Evolutionary conservation across 2,329 filamentous ascomycete species (phyloP).

Genomic region (Tolypocladium tropicale): DNA sequence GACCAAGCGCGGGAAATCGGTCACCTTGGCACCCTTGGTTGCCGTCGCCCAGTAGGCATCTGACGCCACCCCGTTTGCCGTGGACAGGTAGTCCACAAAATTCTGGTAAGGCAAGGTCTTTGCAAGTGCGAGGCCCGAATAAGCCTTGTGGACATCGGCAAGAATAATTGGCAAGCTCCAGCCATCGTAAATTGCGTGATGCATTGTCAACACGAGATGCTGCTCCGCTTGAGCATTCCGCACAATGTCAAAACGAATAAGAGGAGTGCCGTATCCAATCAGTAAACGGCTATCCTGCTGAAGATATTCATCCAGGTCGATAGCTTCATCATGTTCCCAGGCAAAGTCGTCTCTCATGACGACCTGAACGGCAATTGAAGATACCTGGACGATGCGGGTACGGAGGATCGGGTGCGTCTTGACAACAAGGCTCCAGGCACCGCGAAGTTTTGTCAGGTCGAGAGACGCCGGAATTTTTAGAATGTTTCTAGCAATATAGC

Average conservation of each 20-base stretch:
- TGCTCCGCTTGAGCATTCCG: not conserved
- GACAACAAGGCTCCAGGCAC: constrained; percentile 12
- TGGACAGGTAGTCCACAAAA: constrained; percentile 5
- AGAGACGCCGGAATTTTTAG: constrained; percentile 9
- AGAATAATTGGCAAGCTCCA: constrained; percentile 7
- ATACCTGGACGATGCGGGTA: not conserved
- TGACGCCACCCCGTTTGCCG: not conserved
- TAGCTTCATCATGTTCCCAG: not conserved
- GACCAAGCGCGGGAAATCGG: not conserved
- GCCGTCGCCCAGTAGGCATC: not conserved
- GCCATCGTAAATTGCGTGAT: constrained; percentile 15
- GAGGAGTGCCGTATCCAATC: constrained; percentile 2
- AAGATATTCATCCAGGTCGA: not conserved
- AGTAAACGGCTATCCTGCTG: not conserved
- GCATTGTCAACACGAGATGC: constrained; percentile 10
- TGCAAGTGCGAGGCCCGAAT: not conserved
- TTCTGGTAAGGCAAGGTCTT: constrained; percentile 1
- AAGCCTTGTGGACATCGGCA: not conserved
- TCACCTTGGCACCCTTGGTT: not conserved
- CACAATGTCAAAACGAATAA: constrained; percentile 2
- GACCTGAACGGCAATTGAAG: not conserved
- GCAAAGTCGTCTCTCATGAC: not conserved
- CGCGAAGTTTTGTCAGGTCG: constrained; percentile 15
- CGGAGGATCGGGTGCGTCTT: not conserved
- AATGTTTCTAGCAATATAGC: constrained; percentile 22